Evolutionary conservation across 805 yeast genomes (phyloP).

Genomic region (Starmerella sirachaensis): DNA sequence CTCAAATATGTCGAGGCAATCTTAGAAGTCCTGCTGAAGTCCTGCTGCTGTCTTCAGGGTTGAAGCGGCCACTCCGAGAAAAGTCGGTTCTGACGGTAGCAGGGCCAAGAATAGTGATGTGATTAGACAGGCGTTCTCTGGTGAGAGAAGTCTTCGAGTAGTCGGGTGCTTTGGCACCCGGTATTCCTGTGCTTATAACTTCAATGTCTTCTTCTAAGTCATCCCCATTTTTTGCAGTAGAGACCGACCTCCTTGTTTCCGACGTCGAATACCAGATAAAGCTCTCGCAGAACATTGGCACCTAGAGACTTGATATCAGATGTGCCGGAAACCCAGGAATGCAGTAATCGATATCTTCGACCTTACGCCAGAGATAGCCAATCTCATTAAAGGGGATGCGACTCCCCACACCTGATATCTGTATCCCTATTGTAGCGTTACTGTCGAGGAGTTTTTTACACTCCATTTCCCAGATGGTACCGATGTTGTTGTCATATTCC

Average conservation of each 20-base stretch:
- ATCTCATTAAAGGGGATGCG: conserved; percentile 12
- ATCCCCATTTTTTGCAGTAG: neutral
- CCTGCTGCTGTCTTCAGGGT: too few relatives aligned
- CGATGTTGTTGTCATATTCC: conserved; percentile 3
- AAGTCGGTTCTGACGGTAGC: too few relatives aligned
- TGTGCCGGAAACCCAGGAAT: conserved; percentile 4
- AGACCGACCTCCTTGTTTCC: conserved; percentile 44
- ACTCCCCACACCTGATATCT: conserved; percentile 18
- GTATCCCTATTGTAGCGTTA: neutral
- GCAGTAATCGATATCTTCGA: neutral
- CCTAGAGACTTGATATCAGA: conserved; percentile 46
- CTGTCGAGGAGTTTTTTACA: conserved; percentile 4
- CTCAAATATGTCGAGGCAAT: too few relatives aligned
- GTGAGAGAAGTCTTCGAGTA: neutral
- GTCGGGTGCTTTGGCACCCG: neutral
- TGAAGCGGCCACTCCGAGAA: too few relatives aligned
- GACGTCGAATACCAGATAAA: conserved; percentile 49
- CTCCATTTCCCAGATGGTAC: too few relatives aligned
- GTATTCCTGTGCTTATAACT: conserved; percentile 3
- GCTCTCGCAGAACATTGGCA: conserved; percentile 42
- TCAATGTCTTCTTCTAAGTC: neutral
- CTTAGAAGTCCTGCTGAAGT: too few relatives aligned
- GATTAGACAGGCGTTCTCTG: too few relatives aligned
- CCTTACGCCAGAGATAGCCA: conserved; percentile 4
- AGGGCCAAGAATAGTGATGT: too few relatives aligned